These are phyloP conservation scores for Pseudonitzschia multistriata DNA, from an alignment of 108 stramenopile genomes.

Conservation along the genomic window DNA sequence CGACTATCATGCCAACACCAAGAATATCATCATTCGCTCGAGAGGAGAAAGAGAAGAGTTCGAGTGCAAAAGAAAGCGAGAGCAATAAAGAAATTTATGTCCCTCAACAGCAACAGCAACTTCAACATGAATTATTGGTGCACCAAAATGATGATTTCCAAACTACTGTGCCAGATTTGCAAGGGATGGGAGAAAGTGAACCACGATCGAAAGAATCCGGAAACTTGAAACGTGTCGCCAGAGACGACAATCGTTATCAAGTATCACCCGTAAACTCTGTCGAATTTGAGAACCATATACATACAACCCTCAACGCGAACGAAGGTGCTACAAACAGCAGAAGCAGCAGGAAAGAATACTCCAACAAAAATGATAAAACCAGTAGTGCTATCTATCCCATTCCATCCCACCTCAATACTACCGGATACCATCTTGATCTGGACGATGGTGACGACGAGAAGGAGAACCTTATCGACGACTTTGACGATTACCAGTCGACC, in stretches of 20 bases:
- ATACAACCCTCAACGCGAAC: too few relatives aligned
- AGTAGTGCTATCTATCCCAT: too few relatives aligned
- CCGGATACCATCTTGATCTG: not conserved
- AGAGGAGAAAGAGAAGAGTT: not conserved
- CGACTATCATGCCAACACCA: not conserved
- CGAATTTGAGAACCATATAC: not conserved
- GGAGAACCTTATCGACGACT: too few relatives aligned
- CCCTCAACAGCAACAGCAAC: not conserved
- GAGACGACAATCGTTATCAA: not conserved
- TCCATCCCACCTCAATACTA: too few relatives aligned
- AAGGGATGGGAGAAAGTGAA: not conserved
- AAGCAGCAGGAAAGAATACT: too few relatives aligned
- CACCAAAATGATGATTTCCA: not conserved
- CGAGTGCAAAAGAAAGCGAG: not conserved
- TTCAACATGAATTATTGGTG: not conserved
- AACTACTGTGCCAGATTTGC: not conserved
- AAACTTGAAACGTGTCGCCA: not conserved
- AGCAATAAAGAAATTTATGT: not conserved
- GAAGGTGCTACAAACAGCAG: too few relatives aligned
- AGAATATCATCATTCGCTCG: not conserved
- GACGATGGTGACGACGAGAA: not conserved
- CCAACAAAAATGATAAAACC: too few relatives aligned
- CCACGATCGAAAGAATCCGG: not conserved
- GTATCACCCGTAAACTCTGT: not conserved
- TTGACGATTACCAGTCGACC: slow-evolving; percentile 33